Percentiles rank a stretch among this genome's conserved stretches.
These are phyloP conservation scores for Euryodendron excelsum DNA, from an alignment of 148 eudicot species.

Conservation along the genomic window DNA sequence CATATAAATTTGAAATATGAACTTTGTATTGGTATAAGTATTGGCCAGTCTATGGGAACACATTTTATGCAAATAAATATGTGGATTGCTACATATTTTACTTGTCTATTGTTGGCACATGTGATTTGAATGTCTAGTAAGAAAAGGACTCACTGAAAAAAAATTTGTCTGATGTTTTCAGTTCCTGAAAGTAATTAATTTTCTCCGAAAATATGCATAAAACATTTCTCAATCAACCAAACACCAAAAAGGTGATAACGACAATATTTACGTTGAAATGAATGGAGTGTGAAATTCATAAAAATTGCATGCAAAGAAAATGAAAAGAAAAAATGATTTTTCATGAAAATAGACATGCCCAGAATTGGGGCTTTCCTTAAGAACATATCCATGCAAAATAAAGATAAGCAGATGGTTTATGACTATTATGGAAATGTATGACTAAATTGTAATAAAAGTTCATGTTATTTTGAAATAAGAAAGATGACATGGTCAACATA, in stretches of 20 bases:
- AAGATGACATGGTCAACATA: background rate
- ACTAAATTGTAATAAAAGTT: background rate
- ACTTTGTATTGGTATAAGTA: background rate
- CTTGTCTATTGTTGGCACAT: background rate
- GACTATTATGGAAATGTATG: background rate
- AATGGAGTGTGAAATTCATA: background rate
- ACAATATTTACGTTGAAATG: background rate
- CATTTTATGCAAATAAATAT: background rate
- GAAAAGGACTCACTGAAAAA: background rate
- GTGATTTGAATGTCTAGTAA: background rate
- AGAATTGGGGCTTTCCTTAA: background rate
- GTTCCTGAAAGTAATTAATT: background rate
- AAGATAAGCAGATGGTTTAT: background rate
- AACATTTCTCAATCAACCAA: background rate
- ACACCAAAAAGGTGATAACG: background rate
- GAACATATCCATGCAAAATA: background rate
- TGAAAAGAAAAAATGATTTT: no score
- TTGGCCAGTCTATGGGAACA: background rate
- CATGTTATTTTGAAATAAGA: background rate
- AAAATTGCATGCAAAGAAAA: no score
- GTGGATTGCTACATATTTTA: background rate
- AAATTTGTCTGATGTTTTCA: background rate
- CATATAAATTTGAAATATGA: background rate
- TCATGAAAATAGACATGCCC: slow-evolving; percentile 5
- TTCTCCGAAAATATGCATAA: background rate